Conservation (phyloP, 768 basidiomycete genomes). For the Leccinum uliginosum region DNA sequence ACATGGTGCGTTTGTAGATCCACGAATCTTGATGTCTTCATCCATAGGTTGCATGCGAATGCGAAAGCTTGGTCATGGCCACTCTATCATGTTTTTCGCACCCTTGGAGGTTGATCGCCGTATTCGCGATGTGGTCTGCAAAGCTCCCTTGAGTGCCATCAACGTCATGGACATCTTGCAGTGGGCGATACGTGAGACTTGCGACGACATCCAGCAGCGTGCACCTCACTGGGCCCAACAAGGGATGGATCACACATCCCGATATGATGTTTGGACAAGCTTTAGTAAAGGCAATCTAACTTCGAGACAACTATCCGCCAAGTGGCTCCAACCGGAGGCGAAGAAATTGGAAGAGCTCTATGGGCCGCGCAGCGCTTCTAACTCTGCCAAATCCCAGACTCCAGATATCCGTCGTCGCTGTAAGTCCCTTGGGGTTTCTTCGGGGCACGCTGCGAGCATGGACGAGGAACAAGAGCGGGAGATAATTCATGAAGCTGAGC, state of each 20-base stretch:
- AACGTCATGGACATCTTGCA: slow-evolving; percentile 34
- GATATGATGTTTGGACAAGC: slow-evolving; percentile 15
- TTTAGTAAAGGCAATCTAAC: slow-evolving; percentile 1
- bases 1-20: too few relatives aligned
- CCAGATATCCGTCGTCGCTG: slow-evolving; percentile 16
- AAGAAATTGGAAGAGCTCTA: slow-evolving; percentile 37
- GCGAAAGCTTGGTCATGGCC: slow-evolving; percentile 44
- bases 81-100: slow-evolving; percentile 47
- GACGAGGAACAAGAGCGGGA: slow-evolving; percentile 52
- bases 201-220: slow-evolving; percentile 37
- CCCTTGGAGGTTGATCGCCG: slow-evolving; percentile 36
- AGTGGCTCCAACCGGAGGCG: slow-evolving; percentile 41
- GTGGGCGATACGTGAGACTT: slow-evolving; percentile 46
- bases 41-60: slow-evolving; percentile 58
- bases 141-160: background rate
- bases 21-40: background rate
- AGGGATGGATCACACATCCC: slow-evolving; percentile 17
- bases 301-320: background rate
- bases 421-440: slow-evolving; percentile 12
- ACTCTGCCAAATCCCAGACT: background rate
- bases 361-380: background rate
- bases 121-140: slow-evolving; percentile 30
- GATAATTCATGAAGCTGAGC: slow-evolving; percentile 41
- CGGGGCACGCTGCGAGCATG: slow-evolving; percentile 20
- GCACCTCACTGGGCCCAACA: slow-evolving; percentile 42